Percentiles rank a stretch among this genome's conserved stretches.
Evolutionary conservation across 2,329 filamentous ascomycete genomes (phyloP).

Genomic region (Xylariales sp.): DNA sequence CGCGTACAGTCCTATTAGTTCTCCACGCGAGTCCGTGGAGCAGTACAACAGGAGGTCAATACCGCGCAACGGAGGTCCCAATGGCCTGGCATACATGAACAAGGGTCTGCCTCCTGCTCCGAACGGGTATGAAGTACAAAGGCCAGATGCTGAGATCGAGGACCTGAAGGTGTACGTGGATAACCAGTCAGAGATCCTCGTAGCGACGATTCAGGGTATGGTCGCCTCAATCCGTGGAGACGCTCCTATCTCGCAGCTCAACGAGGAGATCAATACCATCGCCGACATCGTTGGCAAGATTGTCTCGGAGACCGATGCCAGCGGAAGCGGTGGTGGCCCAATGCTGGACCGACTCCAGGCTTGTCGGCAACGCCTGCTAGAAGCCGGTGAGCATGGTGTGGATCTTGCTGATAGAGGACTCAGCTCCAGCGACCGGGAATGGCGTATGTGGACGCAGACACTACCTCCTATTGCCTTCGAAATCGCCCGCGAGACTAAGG

Average conservation of each 20-base stretch:
- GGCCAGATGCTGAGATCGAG: conserved; percentile 36
- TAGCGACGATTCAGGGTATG: conserved; percentile 77
- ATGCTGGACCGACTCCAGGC: conserved; percentile 54
- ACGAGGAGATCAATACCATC: conserved; percentile 66
- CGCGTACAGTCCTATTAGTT: conserved; percentile 68
- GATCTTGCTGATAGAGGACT: conserved; percentile 50
- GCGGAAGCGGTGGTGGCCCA: conserved; percentile 46
- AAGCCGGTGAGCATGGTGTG: conserved; percentile 57
- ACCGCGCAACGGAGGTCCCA: conserved; percentile 8
- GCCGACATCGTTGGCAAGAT: conserved; percentile 66
- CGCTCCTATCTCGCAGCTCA: conserved; percentile 59
- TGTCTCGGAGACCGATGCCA: conserved; percentile 58
- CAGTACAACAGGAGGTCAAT: conserved; percentile 26
- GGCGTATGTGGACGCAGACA: conserved; percentile 62
- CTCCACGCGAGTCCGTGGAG: conserved; percentile 56
- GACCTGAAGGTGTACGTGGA: conserved; percentile 70
- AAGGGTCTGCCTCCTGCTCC: conserved; percentile 29
- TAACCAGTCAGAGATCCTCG: conserved; percentile 73
- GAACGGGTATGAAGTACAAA: conserved; percentile 35
- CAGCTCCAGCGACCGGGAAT: conserved; percentile 48
- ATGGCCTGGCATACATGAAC: conserved; percentile 31
- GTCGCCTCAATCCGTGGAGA: conserved; percentile 67
- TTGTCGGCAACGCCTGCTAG: conserved; percentile 61
- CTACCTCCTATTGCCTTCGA: conserved; percentile 84
- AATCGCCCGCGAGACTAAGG: conserved; percentile 77